Evolutionary conservation across 2,329 filamentous ascomycete genomes (phyloP).

Genomic region (Cytospora piceae): DNA sequence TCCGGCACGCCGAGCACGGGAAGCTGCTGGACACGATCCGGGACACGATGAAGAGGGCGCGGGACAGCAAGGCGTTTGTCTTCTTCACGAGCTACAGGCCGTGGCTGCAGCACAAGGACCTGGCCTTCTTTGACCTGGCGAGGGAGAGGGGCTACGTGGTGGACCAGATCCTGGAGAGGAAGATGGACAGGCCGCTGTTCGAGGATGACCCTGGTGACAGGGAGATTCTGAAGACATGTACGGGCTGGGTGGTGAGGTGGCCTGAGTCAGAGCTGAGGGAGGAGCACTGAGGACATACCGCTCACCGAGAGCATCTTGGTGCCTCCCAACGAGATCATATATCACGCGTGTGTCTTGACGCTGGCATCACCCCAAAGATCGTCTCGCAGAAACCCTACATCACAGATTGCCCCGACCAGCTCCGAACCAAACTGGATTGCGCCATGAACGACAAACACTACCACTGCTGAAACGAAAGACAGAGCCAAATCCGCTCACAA

Average conservation of each 20-base stretch:
- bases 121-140: conserved; percentile 83
- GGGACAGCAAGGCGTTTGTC: conserved; percentile 70
- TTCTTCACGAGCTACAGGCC: conserved; percentile 95
- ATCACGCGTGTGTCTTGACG: too few species aligned
- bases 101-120: conserved; percentile 83
- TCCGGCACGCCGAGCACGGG: conserved; percentile 85
- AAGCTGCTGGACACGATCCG: conserved; percentile 76
- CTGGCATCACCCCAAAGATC: too few species aligned
- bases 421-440: too few species aligned
- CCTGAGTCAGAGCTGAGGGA: conserved; percentile 43
- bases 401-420: too few species aligned
- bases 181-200: conserved; percentile 86
- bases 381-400: too few species aligned
- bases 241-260: conserved; percentile 76
- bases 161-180: conserved; percentile 77
- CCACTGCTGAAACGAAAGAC: too few species aligned
- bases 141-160: conserved; percentile 73
- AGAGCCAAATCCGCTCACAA: too few species aligned
- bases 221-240: conserved; percentile 78
- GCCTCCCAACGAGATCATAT: too few species aligned
- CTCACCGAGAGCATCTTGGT: too few species aligned
- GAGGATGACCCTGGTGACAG: conserved; percentile 86
- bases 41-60: conserved; percentile 62
- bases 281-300: not conserved
- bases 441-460: too few species aligned